These are phyloP conservation scores for Scheffersomyces cryptocercus DNA, from an alignment of 1,139 yeast genomes.

Conservation along the genomic window DNA sequence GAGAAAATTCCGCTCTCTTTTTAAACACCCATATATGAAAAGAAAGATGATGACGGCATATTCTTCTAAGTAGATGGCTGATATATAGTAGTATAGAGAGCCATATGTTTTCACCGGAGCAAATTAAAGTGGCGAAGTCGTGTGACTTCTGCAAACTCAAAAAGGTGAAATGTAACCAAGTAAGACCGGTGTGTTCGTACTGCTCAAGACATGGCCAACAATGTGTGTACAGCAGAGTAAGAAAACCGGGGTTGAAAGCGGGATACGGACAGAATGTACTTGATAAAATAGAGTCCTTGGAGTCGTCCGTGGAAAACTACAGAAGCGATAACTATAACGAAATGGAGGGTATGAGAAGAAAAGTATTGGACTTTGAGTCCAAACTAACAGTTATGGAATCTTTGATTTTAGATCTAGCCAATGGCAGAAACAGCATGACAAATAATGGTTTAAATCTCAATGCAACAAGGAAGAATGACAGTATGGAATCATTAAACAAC, in stretches of 20 bases:
- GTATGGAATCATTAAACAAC: too few relatives aligned
- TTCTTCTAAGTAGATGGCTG: too few relatives aligned
- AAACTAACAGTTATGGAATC: neutral
- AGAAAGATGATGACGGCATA: too few relatives aligned
- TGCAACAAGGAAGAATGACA: too few relatives aligned
- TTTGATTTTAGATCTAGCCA: too few relatives aligned
- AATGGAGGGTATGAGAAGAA: neutral
- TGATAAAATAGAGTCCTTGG: constrained; percentile 11
- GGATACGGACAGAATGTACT: constrained; percentile 31
- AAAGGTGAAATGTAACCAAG: constrained; percentile 37
- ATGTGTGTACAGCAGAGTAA: constrained; percentile 32
- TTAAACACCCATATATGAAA: too few relatives aligned
- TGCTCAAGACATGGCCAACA: constrained; percentile 26
- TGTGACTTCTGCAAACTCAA: constrained; percentile 38
- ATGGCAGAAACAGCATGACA: too few relatives aligned
- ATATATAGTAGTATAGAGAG: too few relatives aligned
- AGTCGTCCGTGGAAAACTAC: neutral
- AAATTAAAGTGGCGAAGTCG: constrained; percentile 19
- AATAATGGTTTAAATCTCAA: too few relatives aligned
- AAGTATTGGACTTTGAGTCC: neutral
- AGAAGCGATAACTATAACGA: neutral
- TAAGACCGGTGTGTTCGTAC: constrained; percentile 31
- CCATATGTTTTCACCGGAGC: neutral
- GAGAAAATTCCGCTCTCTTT: too few relatives aligned
- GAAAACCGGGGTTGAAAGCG: constrained; percentile 29